These are phyloP conservation scores for Blastomyces parvus DNA, from an alignment of 2,329 filamentous ascomycete genomes.

Conservation along the genomic window DNA sequence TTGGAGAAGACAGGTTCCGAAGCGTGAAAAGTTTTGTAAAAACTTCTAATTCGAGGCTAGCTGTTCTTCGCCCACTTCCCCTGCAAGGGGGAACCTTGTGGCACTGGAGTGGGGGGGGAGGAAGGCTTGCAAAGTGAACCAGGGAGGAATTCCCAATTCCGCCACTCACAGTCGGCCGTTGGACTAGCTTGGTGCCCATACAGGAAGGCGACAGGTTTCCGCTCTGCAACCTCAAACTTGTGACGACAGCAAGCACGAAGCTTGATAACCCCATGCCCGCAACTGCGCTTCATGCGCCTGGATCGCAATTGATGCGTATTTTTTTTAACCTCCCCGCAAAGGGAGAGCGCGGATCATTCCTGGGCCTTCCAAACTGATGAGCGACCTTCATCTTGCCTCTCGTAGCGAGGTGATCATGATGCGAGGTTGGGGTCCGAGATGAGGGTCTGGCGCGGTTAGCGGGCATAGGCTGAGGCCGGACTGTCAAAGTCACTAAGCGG, in stretches of 20 bases:
- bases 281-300: neutral
- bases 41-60: neutral
- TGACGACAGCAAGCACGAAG: slow-evolving; percentile 1
- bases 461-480: neutral
- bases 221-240: slow-evolving; percentile 5
- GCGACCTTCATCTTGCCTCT: neutral
- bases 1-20: neutral
- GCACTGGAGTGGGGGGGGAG: neutral
- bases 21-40: neutral
- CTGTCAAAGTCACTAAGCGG: neutral
- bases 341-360: neutral
- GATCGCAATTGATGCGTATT: neutral
- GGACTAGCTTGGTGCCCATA: neutral
- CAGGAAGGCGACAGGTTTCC: neutral
- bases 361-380: neutral
- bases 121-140: neutral
- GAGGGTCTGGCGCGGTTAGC: neutral
- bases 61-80: neutral
- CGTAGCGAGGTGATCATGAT: slow-evolving; percentile 1
- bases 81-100: neutral
- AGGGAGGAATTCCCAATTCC: neutral
- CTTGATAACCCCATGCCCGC: neutral
- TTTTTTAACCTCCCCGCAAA: neutral
- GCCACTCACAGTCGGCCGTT: slow-evolving; percentile 1
- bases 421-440: neutral